Percentiles rank a stretch among this genome's conserved stretches.
phyloP scores from a whole-genome alignment of 1,139 yeast species.

The Pichiaceae sp. region DNA sequence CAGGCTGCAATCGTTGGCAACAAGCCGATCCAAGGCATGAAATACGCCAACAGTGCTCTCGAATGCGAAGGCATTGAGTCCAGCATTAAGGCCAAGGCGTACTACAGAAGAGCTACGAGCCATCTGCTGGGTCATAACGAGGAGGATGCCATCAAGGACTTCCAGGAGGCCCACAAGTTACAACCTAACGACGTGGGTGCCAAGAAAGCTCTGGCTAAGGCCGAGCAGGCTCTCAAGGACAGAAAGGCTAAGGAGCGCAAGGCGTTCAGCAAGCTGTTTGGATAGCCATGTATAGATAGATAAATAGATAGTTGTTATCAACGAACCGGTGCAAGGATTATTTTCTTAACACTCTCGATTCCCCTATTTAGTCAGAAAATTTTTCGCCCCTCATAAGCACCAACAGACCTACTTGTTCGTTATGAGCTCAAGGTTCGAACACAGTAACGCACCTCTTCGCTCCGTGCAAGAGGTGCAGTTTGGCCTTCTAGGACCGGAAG shows the following conservation, averaged over 20 bases:
- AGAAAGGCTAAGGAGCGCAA: constrained; percentile 69
- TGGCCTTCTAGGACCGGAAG: constrained; percentile 97
- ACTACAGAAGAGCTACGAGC: constrained; percentile 80
- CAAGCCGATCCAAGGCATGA: constrained; percentile 46
- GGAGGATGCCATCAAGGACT: constrained; percentile 58
- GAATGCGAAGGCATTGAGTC: constrained; percentile 55
- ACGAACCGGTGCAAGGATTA: background rate
- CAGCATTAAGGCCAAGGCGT: constrained; percentile 72
- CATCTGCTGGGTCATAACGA: constrained; percentile 56
- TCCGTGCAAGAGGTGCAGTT: constrained; percentile 95
- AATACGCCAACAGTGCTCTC: constrained; percentile 59
- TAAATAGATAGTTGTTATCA: background rate
- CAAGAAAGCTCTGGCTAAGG: constrained; percentile 54
- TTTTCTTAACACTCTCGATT: background rate
- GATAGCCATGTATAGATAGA: constrained; percentile 10
- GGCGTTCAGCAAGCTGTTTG: constrained; percentile 77
- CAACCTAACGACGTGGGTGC: constrained; percentile 77
- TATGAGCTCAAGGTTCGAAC: constrained; percentile 48
- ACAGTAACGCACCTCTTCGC: constrained; percentile 95
- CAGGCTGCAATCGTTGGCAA: constrained; percentile 64
- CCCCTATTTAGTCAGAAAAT: background rate
- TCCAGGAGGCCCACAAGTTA: constrained; percentile 55
- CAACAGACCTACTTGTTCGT: background rate
- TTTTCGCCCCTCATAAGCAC: background rate
- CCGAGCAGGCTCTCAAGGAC: constrained; percentile 42